Evolutionary conservation across 495 filamentous ascomycete species (phyloP).

Genomic region (Glarea lozoyensis): DNA sequence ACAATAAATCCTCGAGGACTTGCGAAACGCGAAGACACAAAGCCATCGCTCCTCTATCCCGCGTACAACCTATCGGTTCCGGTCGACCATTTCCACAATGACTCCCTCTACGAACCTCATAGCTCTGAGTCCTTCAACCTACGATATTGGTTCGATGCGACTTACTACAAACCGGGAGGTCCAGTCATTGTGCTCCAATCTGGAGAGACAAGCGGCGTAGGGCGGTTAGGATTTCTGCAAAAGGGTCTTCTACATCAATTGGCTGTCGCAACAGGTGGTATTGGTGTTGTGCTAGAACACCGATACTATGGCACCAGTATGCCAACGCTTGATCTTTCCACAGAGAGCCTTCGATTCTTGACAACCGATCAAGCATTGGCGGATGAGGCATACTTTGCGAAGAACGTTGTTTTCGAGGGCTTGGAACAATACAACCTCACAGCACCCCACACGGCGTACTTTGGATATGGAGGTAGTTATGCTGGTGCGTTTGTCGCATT

Average conservation of each 20-base stretch:
- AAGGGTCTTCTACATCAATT: conserved; percentile 61
- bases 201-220: conserved; percentile 52
- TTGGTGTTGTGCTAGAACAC: conserved; percentile 71
- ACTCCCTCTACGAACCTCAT: conserved; percentile 61
- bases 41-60: conserved; percentile 39
- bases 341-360: conserved; percentile 60
- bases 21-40: conserved; percentile 21
- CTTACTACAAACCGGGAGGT: conserved; percentile 56
- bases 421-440: conserved; percentile 54
- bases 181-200: conserved; percentile 61
- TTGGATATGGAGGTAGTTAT: conserved; percentile 69
- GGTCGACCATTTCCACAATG: conserved; percentile 69
- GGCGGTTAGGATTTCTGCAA: conserved; percentile 54
- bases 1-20: conserved; percentile 14
- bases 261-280: conserved; percentile 50
- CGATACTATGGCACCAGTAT: conserved; percentile 62
- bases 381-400: conserved; percentile 63
- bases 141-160: conserved; percentile 66
- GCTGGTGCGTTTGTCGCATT: conserved; percentile 66
- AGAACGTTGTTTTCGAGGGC: conserved; percentile 54
- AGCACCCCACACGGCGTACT: conserved; percentile 48
- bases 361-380: conserved; percentile 68
- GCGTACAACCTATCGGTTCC: conserved; percentile 56
- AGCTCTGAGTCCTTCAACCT: conserved; percentile 46
- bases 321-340: conserved; percentile 48